Percentiles rank a stretch among this genome's conserved stretches.
These are phyloP conservation scores for Bisporella sp. DNA, from an alignment of 2,329 filamentous ascomycete species.

Conservation along the genomic window DNA sequence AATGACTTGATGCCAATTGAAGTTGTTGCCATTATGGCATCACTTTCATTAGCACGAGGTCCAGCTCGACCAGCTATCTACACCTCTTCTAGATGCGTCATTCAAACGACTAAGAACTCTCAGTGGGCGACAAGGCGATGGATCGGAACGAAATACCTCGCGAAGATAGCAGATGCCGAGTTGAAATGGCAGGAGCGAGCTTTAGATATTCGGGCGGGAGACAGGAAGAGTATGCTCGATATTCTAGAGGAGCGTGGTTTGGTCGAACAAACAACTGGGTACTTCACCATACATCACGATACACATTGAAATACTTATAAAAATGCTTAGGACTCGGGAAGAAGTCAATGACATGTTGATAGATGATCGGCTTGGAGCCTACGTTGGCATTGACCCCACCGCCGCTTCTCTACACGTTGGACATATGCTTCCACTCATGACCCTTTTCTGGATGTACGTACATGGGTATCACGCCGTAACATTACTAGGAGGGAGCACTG, in stretches of 20 bases:
- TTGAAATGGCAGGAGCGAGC: slow-evolving; percentile 42
- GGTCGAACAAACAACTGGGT: slow-evolving; percentile 71
- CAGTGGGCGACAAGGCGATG: slow-evolving; percentile 17
- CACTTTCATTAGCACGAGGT: slow-evolving; percentile 19
- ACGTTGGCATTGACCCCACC: slow-evolving; percentile 78
- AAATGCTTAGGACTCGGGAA: slow-evolving; percentile 29
- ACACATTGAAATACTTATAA: slow-evolving; percentile 1
- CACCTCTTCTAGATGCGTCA: slow-evolving; percentile 19
- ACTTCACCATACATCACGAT: slow-evolving; percentile 18
- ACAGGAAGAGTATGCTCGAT: slow-evolving; percentile 49
- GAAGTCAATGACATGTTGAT: slow-evolving; percentile 58
- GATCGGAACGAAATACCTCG: slow-evolving; percentile 29
- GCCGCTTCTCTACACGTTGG: slow-evolving; percentile 74
- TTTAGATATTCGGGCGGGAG: slow-evolving; percentile 40
- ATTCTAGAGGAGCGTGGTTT: slow-evolving; percentile 65
- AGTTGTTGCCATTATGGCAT: slow-evolving; percentile 19
- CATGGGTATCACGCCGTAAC: slow-evolving; percentile 63
- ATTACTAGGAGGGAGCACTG: slow-evolving; percentile 68
- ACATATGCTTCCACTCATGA: slow-evolving; percentile 75
- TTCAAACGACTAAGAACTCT: slow-evolving; percentile 15
- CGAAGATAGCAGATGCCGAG: slow-evolving; percentile 24
- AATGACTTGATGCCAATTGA: too few species aligned
- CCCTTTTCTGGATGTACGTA: slow-evolving; percentile 77
- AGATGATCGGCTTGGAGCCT: slow-evolving; percentile 61
- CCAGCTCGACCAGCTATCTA: slow-evolving; percentile 17